These are phyloP conservation scores for Pseudocercospora fijiensis DNA, from an alignment of 2,329 filamentous ascomycete species.

Conservation along the genomic window DNA sequence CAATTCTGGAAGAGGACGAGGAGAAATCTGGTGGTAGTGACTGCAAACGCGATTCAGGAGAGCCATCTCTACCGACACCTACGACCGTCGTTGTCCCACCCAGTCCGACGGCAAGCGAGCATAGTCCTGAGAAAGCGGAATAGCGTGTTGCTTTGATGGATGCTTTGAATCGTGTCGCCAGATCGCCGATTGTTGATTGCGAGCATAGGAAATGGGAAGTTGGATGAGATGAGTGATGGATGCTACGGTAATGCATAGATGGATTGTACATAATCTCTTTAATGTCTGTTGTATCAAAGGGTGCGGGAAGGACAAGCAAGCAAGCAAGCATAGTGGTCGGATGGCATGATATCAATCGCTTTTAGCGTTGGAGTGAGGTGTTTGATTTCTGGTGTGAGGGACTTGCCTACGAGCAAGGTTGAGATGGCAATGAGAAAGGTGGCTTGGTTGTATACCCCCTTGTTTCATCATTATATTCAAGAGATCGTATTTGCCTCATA, in stretches of 20 bases:
- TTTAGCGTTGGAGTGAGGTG: conserved; percentile 1
- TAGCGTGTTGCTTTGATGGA: conserved; percentile 5
- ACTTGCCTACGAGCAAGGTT: neutral
- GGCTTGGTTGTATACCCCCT: neutral
- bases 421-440: neutral
- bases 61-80: conserved; percentile 5
- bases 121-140: neutral
- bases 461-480: neutral
- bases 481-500: neutral
- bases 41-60: conserved; percentile 4
- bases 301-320: neutral
- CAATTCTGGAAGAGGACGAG: conserved; percentile 8
- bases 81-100: conserved; percentile 18
- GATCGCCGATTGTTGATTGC: neutral
- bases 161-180: neutral
- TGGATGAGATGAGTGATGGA: neutral
- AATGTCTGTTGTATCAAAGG: neutral
- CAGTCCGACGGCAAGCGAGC: conserved; percentile 14
- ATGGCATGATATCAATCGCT: neutral
- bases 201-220: neutral
- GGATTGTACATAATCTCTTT: neutral
- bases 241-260: neutral
- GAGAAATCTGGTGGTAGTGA: neutral
- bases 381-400: neutral
- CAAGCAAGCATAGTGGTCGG: neutral